phyloP scores from a whole-genome alignment of 495 filamentous ascomycete species.

The Bryoglossum gracile region DNA sequence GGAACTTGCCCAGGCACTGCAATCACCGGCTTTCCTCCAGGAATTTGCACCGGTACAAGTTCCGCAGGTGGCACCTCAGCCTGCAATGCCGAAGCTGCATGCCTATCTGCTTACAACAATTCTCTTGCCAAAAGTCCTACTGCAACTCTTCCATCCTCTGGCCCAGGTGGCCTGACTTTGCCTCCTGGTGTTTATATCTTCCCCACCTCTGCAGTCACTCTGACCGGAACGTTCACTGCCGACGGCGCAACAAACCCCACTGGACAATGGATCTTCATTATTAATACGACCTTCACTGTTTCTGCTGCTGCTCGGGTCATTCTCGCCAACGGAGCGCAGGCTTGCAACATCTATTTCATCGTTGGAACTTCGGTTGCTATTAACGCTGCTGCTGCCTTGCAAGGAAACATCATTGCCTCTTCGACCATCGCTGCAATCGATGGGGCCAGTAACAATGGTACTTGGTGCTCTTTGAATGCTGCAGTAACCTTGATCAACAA shows the following conservation, averaged over 20 bases:
- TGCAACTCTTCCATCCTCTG: conserved; percentile 1
- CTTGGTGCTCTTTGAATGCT: conserved; percentile 10
- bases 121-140: conserved; percentile 1
- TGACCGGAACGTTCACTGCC: conserved; percentile 6
- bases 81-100: conserved; percentile 3
- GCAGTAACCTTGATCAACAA: conserved; percentile 11
- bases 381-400: not conserved
- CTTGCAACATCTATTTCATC: conserved; percentile 18
- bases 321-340: conserved; percentile 14
- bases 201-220: not conserved
- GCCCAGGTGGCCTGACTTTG: conserved; percentile 11
- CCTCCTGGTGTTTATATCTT: conserved; percentile 15
- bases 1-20: conserved; percentile 13
- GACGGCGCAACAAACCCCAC: conserved; percentile 4
- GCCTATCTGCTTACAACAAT: conserved; percentile 9
- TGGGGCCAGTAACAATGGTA: conserved; percentile 8
- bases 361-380: conserved; percentile 13
- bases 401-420: conserved; percentile 15
- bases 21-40: conserved; percentile 17
- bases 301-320: conserved; percentile 1
- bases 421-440: conserved; percentile 1
- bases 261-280: conserved; percentile 16
- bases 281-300: conserved; percentile 8
- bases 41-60: not conserved
- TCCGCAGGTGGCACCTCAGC: not conserved